phyloP scores from a whole-genome alignment of 2,329 filamentous ascomycete species.

The Calonectria fujianensis region DNA sequence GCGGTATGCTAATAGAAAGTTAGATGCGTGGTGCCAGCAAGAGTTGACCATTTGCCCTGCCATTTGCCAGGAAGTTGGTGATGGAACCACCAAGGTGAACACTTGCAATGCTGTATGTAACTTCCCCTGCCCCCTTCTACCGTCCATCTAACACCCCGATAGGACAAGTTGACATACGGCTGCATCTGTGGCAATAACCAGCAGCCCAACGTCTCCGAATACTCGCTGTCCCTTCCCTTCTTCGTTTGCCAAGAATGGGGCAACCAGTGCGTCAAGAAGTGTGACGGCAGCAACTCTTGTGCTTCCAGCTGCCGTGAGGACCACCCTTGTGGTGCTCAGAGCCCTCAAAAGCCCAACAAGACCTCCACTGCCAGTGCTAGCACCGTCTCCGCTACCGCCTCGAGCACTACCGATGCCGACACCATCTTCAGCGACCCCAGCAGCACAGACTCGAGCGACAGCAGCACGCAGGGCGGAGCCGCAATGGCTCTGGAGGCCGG shows the following conservation, averaged over 20 bases:
- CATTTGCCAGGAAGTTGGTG: constrained; percentile 79
- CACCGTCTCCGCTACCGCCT: constrained; percentile 61
- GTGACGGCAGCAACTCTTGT: constrained; percentile 75
- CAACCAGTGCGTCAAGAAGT: constrained; percentile 78
- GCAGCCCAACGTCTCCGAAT: constrained; percentile 84
- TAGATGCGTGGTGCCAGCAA: constrained; percentile 79
- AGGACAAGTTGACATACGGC: constrained; percentile 78
- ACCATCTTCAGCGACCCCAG: constrained; percentile 59
- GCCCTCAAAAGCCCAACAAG: constrained; percentile 76
- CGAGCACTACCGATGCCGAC: constrained; percentile 56
- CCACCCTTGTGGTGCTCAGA: constrained; percentile 82
- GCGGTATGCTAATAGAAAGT: constrained; percentile 45
- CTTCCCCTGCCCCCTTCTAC: constrained; percentile 44
- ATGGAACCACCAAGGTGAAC: constrained; percentile 75
- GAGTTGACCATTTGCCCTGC: constrained; percentile 80
- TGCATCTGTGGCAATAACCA: constrained; percentile 82
- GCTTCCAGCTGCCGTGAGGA: constrained; percentile 76
- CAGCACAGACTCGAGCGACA: constrained; percentile 32
- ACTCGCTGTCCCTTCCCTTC: constrained; percentile 86
- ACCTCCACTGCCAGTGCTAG: constrained; percentile 64
- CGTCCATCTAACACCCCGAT: no score
- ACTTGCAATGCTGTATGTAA: constrained; percentile 77
- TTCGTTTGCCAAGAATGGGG: constrained; percentile 84
- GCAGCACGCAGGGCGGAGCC: constrained; percentile 54
- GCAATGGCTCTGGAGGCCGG: constrained; percentile 59